Evolutionary conservation across 139 green algal genomes (phyloP), one percentile per base, ranked within the genome.

Genomic region (Pseudopediastrum boryanum): DNA sequence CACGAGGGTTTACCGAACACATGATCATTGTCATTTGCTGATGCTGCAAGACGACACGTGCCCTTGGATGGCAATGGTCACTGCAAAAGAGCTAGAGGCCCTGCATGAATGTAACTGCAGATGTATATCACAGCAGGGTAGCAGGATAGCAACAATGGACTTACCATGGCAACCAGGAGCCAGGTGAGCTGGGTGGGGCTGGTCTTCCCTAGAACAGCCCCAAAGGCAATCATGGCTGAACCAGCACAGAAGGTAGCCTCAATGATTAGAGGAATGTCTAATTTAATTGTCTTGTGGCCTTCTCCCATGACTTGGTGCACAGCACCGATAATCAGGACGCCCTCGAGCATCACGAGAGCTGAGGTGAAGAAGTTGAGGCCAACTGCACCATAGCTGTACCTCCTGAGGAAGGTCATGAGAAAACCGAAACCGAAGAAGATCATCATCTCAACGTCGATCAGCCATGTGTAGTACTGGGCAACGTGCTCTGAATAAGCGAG

Each of bases 221-320:
- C 89, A 74, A 92, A 93, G 10, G 79, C 81, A 72, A 94, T 90
- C 88, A 94, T 93, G 35, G 69, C 85, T 1, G 84, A 81, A 31
- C 50, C 86, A 41, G 86, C 86, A 12, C 75, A 84, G 54, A 94
- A 94, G 12, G 75, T 70, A 12, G 69, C 63, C 59, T 92, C 84
- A 21, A 94, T 89, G 27, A 93, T 51, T 12, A 91, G 74, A 2
- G 82, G 80, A 21, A 93, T 31, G 46, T 90, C 85, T 6, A 93
- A 44, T 29, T 80, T 50, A 19, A 93, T 91, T 13, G 69, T 69
- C 36, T 3, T 69, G 36, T n/a, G 10, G 2, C 62, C 58, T 42
- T 82, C 75, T 42, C 75, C 80, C 21, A 86, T 33, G 2, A 69
- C n/a, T 43, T 81, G 58, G 75, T 88, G 84, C 42, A 67, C 56